Percentiles rank a stretch among this genome's conserved stretches.
Evolutionary conservation across 208 protist species (phyloP).

Genomic region (Balamuthia mandrillaris): DNA sequence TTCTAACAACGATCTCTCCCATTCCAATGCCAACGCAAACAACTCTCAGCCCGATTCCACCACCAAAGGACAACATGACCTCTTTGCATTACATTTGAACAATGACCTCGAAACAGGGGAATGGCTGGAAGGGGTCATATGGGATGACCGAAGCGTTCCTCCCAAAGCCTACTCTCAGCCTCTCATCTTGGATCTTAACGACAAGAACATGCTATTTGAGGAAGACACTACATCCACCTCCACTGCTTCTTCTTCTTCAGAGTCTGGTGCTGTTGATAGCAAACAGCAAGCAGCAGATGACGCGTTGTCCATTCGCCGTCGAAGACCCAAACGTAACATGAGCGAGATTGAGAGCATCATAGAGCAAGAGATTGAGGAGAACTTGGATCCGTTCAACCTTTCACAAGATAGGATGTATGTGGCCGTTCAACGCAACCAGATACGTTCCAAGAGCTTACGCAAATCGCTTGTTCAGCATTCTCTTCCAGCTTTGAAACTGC

Average conservation of each 20-base stretch:
- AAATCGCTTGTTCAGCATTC: slow-evolving; percentile 34
- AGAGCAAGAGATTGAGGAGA: slow-evolving; percentile 25
- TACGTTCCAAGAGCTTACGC: slow-evolving; percentile 25
- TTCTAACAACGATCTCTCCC: no score
- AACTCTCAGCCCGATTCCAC: no score
- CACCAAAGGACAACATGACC: no score
- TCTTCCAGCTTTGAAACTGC: slow-evolving; percentile 27
- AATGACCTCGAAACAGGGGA: background rate
- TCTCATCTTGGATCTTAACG: slow-evolving; percentile 38
- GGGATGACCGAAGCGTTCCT: slow-evolving; percentile 28
- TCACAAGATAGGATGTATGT: slow-evolving; percentile 24
- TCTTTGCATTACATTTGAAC: background rate
- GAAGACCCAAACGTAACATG: slow-evolving; percentile 27
- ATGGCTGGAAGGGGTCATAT: slow-evolving; percentile 25
- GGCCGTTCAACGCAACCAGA: background rate
- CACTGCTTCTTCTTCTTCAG: no score
- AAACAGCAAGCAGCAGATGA: background rate
- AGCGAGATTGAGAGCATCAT: slow-evolving; percentile 33
- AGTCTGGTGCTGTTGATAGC: background rate
- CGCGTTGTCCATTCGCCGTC: background rate
- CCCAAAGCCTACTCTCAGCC: background rate
- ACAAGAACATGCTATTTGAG: slow-evolving; percentile 37
- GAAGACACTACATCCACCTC: no score
- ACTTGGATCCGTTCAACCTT: slow-evolving; percentile 36
- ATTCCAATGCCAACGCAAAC: no score